Evolutionary conservation across 345 rosid genomes (phyloP).

Genomic region (Camelina hispida): DNA sequence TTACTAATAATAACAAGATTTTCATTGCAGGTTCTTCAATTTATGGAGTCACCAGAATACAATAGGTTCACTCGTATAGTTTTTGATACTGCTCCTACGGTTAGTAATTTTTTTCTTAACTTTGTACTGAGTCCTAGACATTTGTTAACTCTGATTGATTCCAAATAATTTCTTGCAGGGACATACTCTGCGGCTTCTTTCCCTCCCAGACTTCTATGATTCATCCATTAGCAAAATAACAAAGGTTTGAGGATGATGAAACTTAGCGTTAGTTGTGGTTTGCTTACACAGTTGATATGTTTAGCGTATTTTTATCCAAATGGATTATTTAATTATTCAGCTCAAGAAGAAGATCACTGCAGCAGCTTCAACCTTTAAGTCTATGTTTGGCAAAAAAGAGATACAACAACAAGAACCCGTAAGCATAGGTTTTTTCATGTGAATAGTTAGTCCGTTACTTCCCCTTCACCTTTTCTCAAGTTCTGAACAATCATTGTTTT

Average conservation of each 20-base stretch:
- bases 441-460: neutral
- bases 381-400: conserved; percentile 63
- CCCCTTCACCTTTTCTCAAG: conserved; percentile 5
- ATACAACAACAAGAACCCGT: conserved; percentile 55
- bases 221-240: conserved; percentile 76
- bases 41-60: conserved; percentile 69
- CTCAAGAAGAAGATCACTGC: conserved; percentile 71
- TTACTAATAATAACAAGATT: conserved; percentile 20
- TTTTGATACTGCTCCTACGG: conserved; percentile 86
- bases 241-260: conserved; percentile 57
- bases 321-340: conserved; percentile 46
- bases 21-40: conserved; percentile 66
- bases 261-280: neutral
- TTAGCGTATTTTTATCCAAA: conserved; percentile 9
- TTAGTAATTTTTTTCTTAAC: conserved; percentile 44
- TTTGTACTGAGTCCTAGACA: conserved; percentile 1
- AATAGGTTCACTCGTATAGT: conserved; percentile 68
- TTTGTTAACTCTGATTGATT: conserved; percentile 11
- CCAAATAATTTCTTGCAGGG: conserved; percentile 53
- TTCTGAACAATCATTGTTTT: conserved; percentile 27
- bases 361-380: conserved; percentile 72
- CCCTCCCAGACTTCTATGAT: conserved; percentile 84
- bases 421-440: conserved; percentile 44
- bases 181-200: conserved; percentile 82
- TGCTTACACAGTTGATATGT: conserved; percentile 14